phyloP scores from a whole-genome alignment of 306 rosid genomes.

The Rosa rugosa region DNA sequence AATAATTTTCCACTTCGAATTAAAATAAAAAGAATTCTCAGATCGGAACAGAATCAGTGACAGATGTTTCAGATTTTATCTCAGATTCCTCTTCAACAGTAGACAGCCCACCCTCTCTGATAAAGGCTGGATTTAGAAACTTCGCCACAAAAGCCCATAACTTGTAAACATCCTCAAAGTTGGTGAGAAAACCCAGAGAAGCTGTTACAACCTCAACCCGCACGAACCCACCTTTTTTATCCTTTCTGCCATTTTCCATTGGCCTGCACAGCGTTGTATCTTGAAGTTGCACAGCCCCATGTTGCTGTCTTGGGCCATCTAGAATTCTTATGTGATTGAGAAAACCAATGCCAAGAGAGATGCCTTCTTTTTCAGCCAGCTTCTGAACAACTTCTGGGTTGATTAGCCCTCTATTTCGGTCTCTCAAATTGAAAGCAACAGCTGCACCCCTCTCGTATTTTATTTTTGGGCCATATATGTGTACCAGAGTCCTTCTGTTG shows the following conservation, averaged over 20 bases:
- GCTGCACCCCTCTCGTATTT: slow-evolving; percentile 97
- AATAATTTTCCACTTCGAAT: slow-evolving; percentile 28
- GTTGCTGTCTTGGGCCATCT: slow-evolving; percentile 56
- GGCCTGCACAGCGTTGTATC: slow-evolving; percentile 69
- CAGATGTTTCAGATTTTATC: slow-evolving; percentile 33
- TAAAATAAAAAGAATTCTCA: slow-evolving; percentile 9
- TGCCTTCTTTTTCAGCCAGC: slow-evolving; percentile 90
- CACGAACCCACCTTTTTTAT: slow-evolving; percentile 62
- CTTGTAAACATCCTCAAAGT: slow-evolving; percentile 92
- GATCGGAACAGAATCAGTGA: slow-evolving; percentile 23
- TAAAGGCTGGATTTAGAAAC: slow-evolving; percentile 74
- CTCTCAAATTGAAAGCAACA: slow-evolving; percentile 87
- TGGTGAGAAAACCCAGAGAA: slow-evolving; percentile 76
- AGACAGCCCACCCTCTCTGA: slow-evolving; percentile 63
- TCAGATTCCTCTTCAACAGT: slow-evolving; percentile 75
- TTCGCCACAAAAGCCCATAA: slow-evolving; percentile 90
- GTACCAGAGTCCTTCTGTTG: slow-evolving; percentile 55
- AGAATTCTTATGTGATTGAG: slow-evolving; percentile 76
- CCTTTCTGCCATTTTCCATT: slow-evolving; percentile 66
- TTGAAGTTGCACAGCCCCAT: slow-evolving; percentile 47
- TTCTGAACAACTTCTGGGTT: slow-evolving; percentile 87
- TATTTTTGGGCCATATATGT: slow-evolving; percentile 90
- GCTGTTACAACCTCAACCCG: slow-evolving; percentile 91
- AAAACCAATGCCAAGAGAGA: slow-evolving; percentile 82
- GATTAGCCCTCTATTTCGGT: slow-evolving; percentile 60